Evolutionary conservation across 176 grass and related monocot genomes (phyloP).

Genomic region (Chrysopogon serrulatus): DNA sequence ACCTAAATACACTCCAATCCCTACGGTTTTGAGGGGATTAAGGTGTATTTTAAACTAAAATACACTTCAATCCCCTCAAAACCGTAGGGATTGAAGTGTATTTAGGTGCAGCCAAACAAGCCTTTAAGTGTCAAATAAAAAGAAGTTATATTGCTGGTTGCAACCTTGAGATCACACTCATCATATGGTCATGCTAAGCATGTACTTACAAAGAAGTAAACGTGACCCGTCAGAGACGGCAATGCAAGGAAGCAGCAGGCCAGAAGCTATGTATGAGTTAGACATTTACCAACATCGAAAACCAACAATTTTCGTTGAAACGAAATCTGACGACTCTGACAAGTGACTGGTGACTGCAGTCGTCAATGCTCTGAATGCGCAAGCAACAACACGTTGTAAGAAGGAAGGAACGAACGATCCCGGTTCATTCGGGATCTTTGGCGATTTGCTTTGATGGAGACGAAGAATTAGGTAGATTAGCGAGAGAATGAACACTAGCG

Average conservation of each 20-base stretch:
- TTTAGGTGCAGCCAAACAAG: too few species aligned
- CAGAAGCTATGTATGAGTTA: not conserved
- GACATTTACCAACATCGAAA: not conserved
- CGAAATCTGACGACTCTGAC: not conserved
- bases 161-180: not conserved
- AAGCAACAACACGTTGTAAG: too few species aligned
- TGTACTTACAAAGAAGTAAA: not conserved
- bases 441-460: not conserved
- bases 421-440: not conserved
- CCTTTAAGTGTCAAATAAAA: not conserved
- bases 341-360: not conserved
- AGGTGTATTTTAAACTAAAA: too few species aligned
- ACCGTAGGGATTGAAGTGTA: too few species aligned
- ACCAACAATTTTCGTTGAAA: not conserved
- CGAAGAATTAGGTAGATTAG: too few species aligned
- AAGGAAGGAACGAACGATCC: too few species aligned
- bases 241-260: too few species aligned
- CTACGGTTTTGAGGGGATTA: too few species aligned
- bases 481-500: too few species aligned
- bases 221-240: constrained; percentile 2
- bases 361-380: not conserved
- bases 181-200: not conserved
- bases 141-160: too few species aligned
- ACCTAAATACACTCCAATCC: too few species aligned
- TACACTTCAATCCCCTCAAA: too few species aligned